Base-by-base conservation (phyloP, 2,329 filamentous ascomycete genomes). In the Teratosphaeria zuluensis region DNA sequence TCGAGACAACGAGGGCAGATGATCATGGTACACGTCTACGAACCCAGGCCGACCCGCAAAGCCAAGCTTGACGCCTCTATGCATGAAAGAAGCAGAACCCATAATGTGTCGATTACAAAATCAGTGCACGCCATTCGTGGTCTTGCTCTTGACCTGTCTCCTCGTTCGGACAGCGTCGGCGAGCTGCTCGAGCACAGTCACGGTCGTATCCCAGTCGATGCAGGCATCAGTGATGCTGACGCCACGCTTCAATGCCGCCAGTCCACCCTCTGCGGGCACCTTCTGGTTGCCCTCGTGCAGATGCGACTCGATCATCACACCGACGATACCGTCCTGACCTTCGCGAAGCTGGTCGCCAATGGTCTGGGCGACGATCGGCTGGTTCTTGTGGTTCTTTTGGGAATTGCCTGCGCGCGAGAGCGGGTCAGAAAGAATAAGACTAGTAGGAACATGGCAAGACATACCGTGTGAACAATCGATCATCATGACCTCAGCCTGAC, bases 221-320 rank as follows among this genome's bases (percentile, higher is more conserved):
- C 92, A 99, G 58, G 92, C 92, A 74, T 96, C 92, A 0, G 92
- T 96, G 76, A 96, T 96, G 75, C 88, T 92, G 69, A 96, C 88
- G 66, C 92, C 92, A 77, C 89, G 90, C 80, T 91, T 89, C 56
- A 96, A 81, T 7, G 76, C 88, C 0, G 84, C 74, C 7, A 88
- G 88, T 8, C 92, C 92, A 21, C 42, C 42, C 75, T 95, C 90
- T 0, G 85, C 74, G 0, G 91, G 90, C 0, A 95, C 89, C 79
- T 96, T 96, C 65, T 80, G 77, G 70, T 74, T 76, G 68, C 84
- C 86, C 77, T 96, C 94, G 75, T 92, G 85, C 80, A 97, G 92
- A 77, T 97, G 92, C 71, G 90, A 96, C 80, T 99, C 92, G 68
- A 99, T 95, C 92, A 99, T 99, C 71, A 97, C 90, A 73, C 92